These are phyloP conservation scores for Trichoderma oligosporum DNA, from an alignment of 2,329 filamentous ascomycete species.

Conservation along the genomic window DNA sequence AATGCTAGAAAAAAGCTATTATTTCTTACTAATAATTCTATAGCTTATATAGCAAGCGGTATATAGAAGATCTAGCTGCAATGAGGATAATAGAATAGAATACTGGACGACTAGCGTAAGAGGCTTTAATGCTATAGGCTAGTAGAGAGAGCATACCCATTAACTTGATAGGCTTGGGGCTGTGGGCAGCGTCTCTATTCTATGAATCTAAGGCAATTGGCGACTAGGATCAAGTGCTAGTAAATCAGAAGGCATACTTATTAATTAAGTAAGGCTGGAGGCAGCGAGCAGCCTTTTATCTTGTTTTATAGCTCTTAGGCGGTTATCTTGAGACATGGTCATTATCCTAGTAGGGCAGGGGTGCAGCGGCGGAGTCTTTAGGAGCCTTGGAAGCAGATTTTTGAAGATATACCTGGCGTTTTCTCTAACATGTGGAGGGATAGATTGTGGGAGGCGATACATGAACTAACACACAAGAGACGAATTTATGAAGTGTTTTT, in stretches of 20 bases:
- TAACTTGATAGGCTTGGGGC: no score
- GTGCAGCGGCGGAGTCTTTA: slow-evolving; percentile 1
- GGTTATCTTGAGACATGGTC: neutral
- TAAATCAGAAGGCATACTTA: neutral
- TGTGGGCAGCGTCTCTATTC: no score
- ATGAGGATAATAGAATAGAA: neutral
- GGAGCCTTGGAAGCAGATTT: neutral
- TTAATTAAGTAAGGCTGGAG: neutral
- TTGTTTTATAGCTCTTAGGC: neutral
- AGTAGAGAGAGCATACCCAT: no score
- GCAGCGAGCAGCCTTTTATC: neutral
- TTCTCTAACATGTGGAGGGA: no score
- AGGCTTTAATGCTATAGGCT: no score
- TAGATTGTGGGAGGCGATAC: no score
- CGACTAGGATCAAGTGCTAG: neutral
- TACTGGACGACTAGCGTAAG: neutral
- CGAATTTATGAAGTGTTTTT: no score
- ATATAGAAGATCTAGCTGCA: neutral
- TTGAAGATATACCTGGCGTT: no score
- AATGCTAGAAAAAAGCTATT: neutral
- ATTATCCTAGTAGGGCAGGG: slow-evolving; percentile 7
- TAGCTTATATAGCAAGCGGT: neutral
- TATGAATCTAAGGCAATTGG: no score
- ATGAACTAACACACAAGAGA: no score
- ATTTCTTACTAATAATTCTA: neutral